These are phyloP conservation scores for Colletotrichum camelliae DNA, from an alignment of 2,329 filamentous ascomycete genomes.

Conservation along the genomic window DNA sequence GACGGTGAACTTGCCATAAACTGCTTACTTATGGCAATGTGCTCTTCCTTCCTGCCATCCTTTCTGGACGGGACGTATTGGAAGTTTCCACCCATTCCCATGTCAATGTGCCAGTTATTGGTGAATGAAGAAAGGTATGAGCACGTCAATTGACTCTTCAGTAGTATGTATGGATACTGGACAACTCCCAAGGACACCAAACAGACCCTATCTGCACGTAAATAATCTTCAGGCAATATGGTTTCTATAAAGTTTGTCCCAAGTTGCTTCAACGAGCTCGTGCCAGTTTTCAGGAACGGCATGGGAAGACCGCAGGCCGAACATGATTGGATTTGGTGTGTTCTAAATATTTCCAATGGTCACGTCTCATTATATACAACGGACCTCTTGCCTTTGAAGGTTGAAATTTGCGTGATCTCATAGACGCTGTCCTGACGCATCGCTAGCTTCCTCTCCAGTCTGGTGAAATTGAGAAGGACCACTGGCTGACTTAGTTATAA, in stretches of 20 bases:
- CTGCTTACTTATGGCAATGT: accelerated
- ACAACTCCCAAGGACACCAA: not conserved
- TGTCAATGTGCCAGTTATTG: accelerated
- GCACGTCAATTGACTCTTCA: not conserved
- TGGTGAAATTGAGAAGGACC: no score
- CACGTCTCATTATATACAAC: no score
- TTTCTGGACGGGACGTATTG: no score
- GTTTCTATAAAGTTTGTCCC: accelerated
- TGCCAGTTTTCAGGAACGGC: no score
- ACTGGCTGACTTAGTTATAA: no score
- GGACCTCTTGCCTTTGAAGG: no score
- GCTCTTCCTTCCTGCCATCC: accelerated
- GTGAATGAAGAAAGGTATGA: accelerated
- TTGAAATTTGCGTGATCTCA: no score
- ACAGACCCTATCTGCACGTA: not conserved
- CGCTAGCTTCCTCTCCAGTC: no score
- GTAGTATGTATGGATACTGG: not conserved
- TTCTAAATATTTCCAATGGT: accelerated
- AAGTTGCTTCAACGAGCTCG: not conserved
- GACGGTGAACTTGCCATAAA: no score
- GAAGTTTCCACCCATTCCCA: accelerated
- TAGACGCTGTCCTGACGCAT: accelerated
- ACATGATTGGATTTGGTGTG: no score
- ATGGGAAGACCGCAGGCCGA: no score
- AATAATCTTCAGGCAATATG: not conserved